phyloP scores from a whole-genome alignment of 2,329 filamentous ascomycete genomes.

The Verticillium nubilum region DNA sequence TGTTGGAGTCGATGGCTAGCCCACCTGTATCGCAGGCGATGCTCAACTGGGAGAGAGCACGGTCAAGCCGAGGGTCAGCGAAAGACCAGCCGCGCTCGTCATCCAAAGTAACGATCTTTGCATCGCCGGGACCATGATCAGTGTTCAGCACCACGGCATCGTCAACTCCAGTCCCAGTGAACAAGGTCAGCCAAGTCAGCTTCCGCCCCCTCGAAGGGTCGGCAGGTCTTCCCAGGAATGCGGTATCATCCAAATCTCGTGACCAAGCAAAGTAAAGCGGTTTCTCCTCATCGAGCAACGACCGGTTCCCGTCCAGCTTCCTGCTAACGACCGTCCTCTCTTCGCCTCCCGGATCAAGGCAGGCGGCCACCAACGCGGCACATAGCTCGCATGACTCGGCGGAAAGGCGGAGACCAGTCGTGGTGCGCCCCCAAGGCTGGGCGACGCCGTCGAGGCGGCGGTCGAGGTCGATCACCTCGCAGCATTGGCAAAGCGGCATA shows the following conservation, averaged over 20 bases:
- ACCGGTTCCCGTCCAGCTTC: neutral
- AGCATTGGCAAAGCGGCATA: neutral
- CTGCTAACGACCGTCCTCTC: neutral
- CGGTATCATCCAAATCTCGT: constrained; percentile 2
- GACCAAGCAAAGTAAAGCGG: neutral
- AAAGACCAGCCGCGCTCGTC: no score
- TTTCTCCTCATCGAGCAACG: neutral
- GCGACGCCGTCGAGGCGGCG: neutral
- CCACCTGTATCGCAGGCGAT: no score
- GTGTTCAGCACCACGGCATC: no score
- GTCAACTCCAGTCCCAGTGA: no score
- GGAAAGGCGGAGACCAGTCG: neutral
- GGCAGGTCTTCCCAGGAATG: no score
- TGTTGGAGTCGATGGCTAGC: no score
- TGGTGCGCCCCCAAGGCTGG: neutral
- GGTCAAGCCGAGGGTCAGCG: no score
- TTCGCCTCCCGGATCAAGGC: neutral
- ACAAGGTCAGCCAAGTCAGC: no score
- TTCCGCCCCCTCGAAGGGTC: no score
- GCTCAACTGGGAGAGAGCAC: no score
- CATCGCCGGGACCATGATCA: no score
- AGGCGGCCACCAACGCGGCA: neutral
- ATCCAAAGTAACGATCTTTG: no score
- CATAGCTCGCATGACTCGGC: neutral
- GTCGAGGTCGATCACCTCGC: neutral